These are phyloP conservation scores for Turritis glabra DNA, from an alignment of 345 rosid species.

Conservation along the genomic window DNA sequence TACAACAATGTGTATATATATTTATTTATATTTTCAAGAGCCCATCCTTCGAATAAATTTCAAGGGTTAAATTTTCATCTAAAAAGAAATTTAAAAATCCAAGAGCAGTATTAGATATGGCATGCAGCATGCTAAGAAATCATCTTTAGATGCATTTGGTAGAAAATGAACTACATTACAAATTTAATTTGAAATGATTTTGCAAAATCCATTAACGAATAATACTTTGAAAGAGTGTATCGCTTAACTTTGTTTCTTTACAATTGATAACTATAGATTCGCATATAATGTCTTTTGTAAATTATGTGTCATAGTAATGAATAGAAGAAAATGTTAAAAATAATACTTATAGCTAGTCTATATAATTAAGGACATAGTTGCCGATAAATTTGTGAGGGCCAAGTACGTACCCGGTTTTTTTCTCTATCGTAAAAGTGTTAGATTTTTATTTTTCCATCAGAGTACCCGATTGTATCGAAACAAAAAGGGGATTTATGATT, in stretches of 20 bases:
- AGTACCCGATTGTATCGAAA: not conserved
- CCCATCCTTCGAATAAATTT: too few species aligned
- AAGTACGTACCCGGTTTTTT: not conserved
- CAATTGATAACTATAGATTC: not conserved
- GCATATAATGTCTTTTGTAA: not conserved
- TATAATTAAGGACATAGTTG: not conserved
- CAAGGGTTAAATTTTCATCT: too few species aligned
- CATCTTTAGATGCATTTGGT: not conserved
- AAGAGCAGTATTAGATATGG: too few species aligned
- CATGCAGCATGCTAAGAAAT: not conserved
- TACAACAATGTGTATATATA: not conserved
- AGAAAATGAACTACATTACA: not conserved
- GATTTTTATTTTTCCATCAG: too few species aligned
- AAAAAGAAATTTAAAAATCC: too few species aligned
- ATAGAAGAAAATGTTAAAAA: not conserved
- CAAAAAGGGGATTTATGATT: not conserved
- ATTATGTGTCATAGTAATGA: not conserved
- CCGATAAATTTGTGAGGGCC: not conserved
- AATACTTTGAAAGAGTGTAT: not conserved
- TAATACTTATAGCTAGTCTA: not conserved
- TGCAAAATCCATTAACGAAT: not conserved
- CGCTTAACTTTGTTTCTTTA: not conserved
- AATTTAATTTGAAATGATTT: not conserved
- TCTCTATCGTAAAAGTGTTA: not conserved
- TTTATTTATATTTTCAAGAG: too few species aligned